Evolutionary conservation across 2,329 filamentous ascomycete species (phyloP).

Genomic region (Fusarium transvaalense): DNA sequence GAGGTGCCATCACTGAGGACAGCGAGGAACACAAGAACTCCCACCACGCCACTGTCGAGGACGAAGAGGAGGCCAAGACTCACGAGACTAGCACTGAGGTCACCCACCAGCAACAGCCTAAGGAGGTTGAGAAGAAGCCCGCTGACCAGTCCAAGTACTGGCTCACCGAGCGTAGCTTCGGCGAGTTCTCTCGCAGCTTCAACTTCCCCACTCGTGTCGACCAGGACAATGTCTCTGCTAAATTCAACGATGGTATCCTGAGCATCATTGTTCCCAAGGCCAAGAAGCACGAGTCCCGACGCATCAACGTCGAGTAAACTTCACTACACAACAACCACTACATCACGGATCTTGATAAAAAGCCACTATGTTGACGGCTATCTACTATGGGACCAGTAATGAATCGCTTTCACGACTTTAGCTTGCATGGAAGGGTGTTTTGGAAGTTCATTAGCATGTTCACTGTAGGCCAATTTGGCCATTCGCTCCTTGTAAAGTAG

Average conservation of each 20-base stretch:
- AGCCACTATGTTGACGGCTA: not conserved
- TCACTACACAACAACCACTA: not conserved
- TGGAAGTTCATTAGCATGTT: constrained; percentile 26
- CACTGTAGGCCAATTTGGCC: constrained; percentile 16
- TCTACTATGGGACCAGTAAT: constrained; percentile 1
- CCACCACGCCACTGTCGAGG: constrained; percentile 75
- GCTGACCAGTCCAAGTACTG: constrained; percentile 72
- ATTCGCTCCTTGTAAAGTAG: constrained; percentile 43
- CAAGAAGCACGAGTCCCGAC: constrained; percentile 67
- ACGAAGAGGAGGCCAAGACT: constrained; percentile 56
- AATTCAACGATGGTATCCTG: constrained; percentile 74
- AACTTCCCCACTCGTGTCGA: constrained; percentile 75
- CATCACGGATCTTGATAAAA: not conserved
- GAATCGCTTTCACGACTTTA: constrained; percentile 13
- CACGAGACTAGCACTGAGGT: constrained; percentile 43
- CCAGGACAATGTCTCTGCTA: constrained; percentile 70
- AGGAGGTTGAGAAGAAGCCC: constrained; percentile 51
- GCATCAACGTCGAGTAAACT: constrained; percentile 66
- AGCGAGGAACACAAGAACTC: constrained; percentile 56
- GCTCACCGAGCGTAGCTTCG: constrained; percentile 74
- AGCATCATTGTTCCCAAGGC: constrained; percentile 75
- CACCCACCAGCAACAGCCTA: constrained; percentile 43
- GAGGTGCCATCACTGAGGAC: constrained; percentile 58
- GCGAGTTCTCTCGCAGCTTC: constrained; percentile 77
- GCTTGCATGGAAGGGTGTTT: constrained; percentile 39